phyloP scores from a whole-genome alignment of 2,329 filamentous ascomycete genomes.

The Didymella exigua region DNA sequence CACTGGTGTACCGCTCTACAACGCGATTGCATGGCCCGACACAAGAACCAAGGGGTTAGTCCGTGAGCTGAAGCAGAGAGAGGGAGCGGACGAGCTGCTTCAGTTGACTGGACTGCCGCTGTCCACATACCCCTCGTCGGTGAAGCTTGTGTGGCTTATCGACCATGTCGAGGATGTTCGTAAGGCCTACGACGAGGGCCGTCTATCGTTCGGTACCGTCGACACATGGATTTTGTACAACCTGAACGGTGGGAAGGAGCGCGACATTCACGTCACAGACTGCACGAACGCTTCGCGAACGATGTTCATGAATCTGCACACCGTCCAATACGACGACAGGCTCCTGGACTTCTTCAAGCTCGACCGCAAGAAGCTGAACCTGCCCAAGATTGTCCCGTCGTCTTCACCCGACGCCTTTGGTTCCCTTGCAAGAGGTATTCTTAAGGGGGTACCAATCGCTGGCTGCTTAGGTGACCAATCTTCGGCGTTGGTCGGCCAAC shows the following conservation, averaged over 20 bases:
- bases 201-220: conserved; percentile 82
- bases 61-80: conserved; percentile 72
- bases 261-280: conserved; percentile 79
- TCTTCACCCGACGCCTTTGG: conserved; percentile 78
- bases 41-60: conserved; percentile 79
- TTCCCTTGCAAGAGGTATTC: conserved; percentile 64
- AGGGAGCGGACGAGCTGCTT: conserved; percentile 71
- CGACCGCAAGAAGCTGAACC: conserved; percentile 70
- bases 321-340: conserved; percentile 76
- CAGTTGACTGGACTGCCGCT: conserved; percentile 80
- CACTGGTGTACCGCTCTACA: conserved; percentile 80
- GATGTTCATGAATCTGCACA: conserved; percentile 79
- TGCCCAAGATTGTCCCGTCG: conserved; percentile 85
- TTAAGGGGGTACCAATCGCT: conserved; percentile 75
- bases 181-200: conserved; percentile 75
- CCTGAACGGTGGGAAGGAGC: conserved; percentile 73
- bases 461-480: conserved; percentile 89
- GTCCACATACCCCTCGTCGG: conserved; percentile 85
- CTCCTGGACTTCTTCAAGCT: conserved; percentile 81
- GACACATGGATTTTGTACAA: conserved; percentile 88
- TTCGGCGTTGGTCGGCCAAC: conserved; percentile 82
- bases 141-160: conserved; percentile 84
- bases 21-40: conserved; percentile 87
- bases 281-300: conserved; percentile 87
- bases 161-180: conserved; percentile 72